Evolutionary conservation across 768 basidiomycete genomes (phyloP).

Genomic region (Cyclocybe cylindracea): DNA sequence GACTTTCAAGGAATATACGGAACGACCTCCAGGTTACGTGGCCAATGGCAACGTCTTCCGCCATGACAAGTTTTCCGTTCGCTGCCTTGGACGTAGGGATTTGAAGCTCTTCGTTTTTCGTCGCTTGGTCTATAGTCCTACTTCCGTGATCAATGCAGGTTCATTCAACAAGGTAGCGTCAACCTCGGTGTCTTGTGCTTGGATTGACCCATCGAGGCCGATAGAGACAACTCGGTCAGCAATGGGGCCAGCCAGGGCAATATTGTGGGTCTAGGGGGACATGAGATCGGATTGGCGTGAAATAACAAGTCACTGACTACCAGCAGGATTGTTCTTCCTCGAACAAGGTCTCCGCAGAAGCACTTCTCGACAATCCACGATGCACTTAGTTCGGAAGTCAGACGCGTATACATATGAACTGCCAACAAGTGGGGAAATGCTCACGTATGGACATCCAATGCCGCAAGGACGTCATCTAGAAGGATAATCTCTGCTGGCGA

Average conservation of each 20-base stretch:
- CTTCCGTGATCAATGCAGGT: slow-evolving; percentile 17
- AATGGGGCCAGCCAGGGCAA: slow-evolving; percentile 49
- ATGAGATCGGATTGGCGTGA: background rate
- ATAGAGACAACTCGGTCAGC: slow-evolving; percentile 57
- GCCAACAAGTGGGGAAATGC: slow-evolving; percentile 2
- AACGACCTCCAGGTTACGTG: slow-evolving; percentile 26
- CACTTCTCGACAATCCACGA: slow-evolving; percentile 80
- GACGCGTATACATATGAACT: background rate
- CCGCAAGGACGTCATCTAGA: slow-evolving; percentile 72
- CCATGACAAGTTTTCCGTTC: slow-evolving; percentile 58
- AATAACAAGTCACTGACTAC: slow-evolving; percentile 44
- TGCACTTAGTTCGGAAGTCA: slow-evolving; percentile 49
- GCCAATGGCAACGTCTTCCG: slow-evolving; percentile 55
- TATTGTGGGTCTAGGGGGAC: slow-evolving; percentile 39
- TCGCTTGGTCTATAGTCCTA: background rate
- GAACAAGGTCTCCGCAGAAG: slow-evolving; percentile 71
- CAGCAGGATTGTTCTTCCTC: slow-evolving; percentile 75
- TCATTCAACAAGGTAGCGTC: slow-evolving; percentile 35
- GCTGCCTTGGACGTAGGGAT: slow-evolving; percentile 18
- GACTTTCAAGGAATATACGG: slow-evolving; percentile 33
- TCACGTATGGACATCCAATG: slow-evolving; percentile 46
- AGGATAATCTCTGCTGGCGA: slow-evolving; percentile 58
- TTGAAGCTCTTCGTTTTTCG: slow-evolving; percentile 26
- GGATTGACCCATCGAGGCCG: slow-evolving; percentile 49
- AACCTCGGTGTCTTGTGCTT: slow-evolving; percentile 42